phyloP scores from a whole-genome alignment of 805 yeast genomes.

The Lipomyces kockii region DNA sequence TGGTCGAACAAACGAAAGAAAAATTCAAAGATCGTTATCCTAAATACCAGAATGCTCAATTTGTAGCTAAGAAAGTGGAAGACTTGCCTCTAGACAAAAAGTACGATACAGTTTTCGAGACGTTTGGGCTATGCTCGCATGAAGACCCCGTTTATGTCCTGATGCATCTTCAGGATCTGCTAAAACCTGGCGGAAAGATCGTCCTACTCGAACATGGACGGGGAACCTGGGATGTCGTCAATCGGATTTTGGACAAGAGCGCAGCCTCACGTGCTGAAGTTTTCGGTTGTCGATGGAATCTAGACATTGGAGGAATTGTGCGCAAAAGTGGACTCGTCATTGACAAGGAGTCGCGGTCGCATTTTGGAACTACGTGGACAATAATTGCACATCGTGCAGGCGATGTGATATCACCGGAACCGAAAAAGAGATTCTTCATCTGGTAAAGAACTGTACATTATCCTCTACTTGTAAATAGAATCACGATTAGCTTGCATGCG shows the following conservation, averaged over 20 bases:
- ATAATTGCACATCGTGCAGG: conserved; percentile 32
- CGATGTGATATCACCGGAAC: conserved; percentile 29
- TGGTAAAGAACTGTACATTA: conserved; percentile 17
- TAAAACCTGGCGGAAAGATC: conserved; percentile 89
- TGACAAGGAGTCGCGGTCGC: conserved; percentile 77
- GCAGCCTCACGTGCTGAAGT: conserved; percentile 81
- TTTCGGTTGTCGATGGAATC: conserved; percentile 98
- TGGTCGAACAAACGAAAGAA: conserved; percentile 79
- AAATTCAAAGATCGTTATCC: conserved; percentile 76
- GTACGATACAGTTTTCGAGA: conserved; percentile 91
- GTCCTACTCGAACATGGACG: conserved; percentile 92
- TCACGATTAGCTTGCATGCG: not conserved
- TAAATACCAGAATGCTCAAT: conserved; percentile 71
- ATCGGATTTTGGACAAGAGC: conserved; percentile 76
- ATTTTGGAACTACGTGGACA: conserved; percentile 81
- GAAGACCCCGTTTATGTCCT: conserved; percentile 87
- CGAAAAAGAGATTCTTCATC: conserved; percentile 25
- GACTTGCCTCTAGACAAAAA: conserved; percentile 57
- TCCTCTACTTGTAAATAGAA: not conserved
- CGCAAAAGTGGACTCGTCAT: conserved; percentile 83
- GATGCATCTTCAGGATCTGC: conserved; percentile 67
- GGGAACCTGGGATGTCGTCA: conserved; percentile 76
- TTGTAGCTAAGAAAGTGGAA: conserved; percentile 84
- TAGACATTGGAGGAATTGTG: conserved; percentile 86
- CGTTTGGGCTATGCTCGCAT: conserved; percentile 95